phyloP scores from a whole-genome alignment of 140 eudicot genomes.

The Flaveria floridana region DNA sequence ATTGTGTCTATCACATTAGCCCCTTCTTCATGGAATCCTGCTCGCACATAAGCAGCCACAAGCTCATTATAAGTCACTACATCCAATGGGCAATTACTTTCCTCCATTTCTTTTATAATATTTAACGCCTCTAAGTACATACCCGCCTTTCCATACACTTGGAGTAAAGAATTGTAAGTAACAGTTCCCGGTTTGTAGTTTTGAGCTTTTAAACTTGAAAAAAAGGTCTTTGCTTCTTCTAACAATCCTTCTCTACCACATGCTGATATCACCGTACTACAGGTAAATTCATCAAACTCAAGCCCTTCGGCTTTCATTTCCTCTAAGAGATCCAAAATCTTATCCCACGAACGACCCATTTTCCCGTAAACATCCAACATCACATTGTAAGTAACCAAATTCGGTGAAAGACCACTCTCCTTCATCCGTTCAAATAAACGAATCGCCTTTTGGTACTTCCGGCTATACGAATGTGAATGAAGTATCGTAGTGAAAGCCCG shows the following conservation, averaged over 20 bases:
- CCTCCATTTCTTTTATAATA: slow-evolving; percentile 88
- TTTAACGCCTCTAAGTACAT: slow-evolving; percentile 70
- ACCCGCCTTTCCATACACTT: slow-evolving; percentile 89
- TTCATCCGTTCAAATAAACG: slow-evolving; percentile 56
- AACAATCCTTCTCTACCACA: slow-evolving; percentile 95
- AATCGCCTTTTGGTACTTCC: slow-evolving; percentile 61
- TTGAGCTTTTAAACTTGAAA: slow-evolving; percentile 52
- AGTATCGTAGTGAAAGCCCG: slow-evolving; percentile 71
- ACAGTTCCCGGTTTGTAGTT: slow-evolving; percentile 77
- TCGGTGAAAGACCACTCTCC: slow-evolving; percentile 52
- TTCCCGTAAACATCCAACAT: slow-evolving; percentile 95
- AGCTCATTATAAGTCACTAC: slow-evolving; percentile 92
- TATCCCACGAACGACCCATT: slow-evolving; percentile 86
- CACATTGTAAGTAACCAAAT: slow-evolving; percentile 90
- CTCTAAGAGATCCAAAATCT: slow-evolving; percentile 57
- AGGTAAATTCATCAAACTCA: slow-evolving; percentile 86
- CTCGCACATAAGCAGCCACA: slow-evolving; percentile 86
- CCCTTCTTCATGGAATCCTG: slow-evolving; percentile 90
- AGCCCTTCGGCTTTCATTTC: slow-evolving; percentile 68
- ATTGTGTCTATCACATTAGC: slow-evolving; percentile 69
- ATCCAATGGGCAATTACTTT: slow-evolving; percentile 65
- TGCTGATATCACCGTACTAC: slow-evolving; percentile 93
- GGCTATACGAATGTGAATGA: slow-evolving; percentile 70
- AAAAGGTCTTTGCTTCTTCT: slow-evolving; percentile 80
- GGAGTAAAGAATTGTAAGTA: slow-evolving; percentile 81